A percentile compares a stretch with the other conserved stretches of the same genome.
These are phyloP conservation scores for Trichosporon inkin DNA, from an alignment of 1,284 basidiomycete species.

Conservation along the genomic window DNA sequence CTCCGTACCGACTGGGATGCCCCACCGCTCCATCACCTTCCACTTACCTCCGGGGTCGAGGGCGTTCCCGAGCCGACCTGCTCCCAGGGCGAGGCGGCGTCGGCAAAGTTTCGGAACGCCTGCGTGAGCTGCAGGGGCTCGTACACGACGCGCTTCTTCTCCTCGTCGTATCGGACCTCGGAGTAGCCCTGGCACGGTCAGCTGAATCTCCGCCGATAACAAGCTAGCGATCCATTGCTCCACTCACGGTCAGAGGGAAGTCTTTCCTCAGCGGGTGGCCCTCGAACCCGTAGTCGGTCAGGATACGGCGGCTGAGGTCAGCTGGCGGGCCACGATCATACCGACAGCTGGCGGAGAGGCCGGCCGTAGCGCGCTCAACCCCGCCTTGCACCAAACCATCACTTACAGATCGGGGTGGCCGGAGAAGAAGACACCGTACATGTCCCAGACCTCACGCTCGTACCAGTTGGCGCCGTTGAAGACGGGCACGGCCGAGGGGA, in stretches of 20 bases:
- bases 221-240: not conserved
- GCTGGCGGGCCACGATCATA: not conserved
- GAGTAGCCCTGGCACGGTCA: constrained; percentile 71
- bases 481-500: constrained; percentile 74
- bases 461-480: constrained; percentile 95
- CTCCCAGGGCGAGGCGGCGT: constrained; percentile 87
- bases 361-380: too few species aligned
- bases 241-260: constrained; percentile 83
- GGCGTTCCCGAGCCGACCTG: constrained; percentile 76
- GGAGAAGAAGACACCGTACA: constrained; percentile 95
- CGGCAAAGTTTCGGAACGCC: constrained; percentile 96
- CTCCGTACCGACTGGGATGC: not conserved
- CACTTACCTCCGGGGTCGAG: constrained; percentile 36
- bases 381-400: constrained; percentile 7
- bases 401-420: constrained; percentile 92
- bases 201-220: not conserved
- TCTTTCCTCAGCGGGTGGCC: constrained; percentile 97
- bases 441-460: constrained; percentile 96
- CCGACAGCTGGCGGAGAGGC: too few species aligned
- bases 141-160: constrained; percentile 96
- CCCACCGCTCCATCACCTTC: not conserved
- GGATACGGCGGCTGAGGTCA: constrained; percentile 72
- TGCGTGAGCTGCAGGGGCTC: constrained; percentile 97
- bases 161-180: constrained; percentile 96
- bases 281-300: constrained; percentile 99